Base-by-base conservation (phyloP, 805 yeast species). In the Zygosaccharomyces lentus region DNA sequence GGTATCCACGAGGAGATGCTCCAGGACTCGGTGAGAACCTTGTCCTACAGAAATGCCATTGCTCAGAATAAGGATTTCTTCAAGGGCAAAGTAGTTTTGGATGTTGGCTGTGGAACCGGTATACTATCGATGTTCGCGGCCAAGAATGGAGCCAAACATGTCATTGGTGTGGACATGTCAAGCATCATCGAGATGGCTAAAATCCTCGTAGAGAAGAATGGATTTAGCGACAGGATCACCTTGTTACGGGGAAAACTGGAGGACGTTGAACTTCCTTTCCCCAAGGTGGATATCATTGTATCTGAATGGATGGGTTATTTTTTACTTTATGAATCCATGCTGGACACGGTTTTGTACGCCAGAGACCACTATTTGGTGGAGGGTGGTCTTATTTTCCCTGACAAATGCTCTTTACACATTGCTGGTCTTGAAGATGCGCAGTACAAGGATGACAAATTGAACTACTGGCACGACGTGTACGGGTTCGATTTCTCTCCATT, bases 241-340 rank as follows among this genome's bases (percentile, higher is more conserved):
- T 71, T 91, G 48, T 68, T 91, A 43, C 84, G 85, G 67, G 99
- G 99, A 39, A 93, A 93, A 63, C 75, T 93, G 68, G 99, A 93
- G 71, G 99, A 93, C 61, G 87, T 95, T 46, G 76, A 67, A 36
- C 73, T 93, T 56, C 98, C 98, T 32, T 90, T 76, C 54, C 81
- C 81, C 46, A 74, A 85, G 64, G 99, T 93, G 45, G 99, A 93
- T 65, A 91, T 93, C 57, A 93, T 93, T 55, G 82, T 93, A 50
- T 82, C 93, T 53, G 99, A 93, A 69, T 93, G 99, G 99, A 93
- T 93, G 99, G 99, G 99, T 13, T 93, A 93, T 68, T 93, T 93
- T 62, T 69, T 95, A 56, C 75, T 95, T 46, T 93, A 91, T 65
- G 99, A 93, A 75, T 87, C 96, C 50, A 93, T 93, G 99, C 77